A percentile compares a stretch with the other conserved stretches of the same genome.
phyloP scores from a whole-genome alignment of 2,329 filamentous ascomycete genomes.

The Diaporthe aspalathi region DNA sequence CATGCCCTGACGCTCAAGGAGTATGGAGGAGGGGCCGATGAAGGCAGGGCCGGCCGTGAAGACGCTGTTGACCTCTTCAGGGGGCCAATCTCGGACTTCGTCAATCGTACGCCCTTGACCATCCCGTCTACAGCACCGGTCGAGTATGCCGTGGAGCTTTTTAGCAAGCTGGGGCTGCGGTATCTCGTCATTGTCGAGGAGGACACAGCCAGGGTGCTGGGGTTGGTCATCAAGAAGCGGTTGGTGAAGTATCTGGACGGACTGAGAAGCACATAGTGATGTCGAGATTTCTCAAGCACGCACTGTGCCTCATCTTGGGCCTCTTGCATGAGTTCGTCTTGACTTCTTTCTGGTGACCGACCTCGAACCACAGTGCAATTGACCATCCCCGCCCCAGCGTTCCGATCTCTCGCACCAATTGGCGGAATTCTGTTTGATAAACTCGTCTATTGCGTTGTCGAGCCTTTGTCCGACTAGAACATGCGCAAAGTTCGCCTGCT shows the following conservation, averaged over 20 bases:
- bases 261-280: neutral
- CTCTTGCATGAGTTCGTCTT: neutral
- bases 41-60: slow-evolving; percentile 40
- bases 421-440: neutral
- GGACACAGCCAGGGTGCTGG: slow-evolving; percentile 60
- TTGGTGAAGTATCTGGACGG: slow-evolving; percentile 63
- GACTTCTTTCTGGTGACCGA: neutral
- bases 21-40: slow-evolving; percentile 34
- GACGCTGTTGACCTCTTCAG: slow-evolving; percentile 47
- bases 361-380: too few species aligned
- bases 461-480: slow-evolving; percentile 20
- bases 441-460: slow-evolving; percentile 18
- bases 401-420: neutral
- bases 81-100: slow-evolving; percentile 56
- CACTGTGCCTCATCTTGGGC: neutral
- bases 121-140: slow-evolving; percentile 64
- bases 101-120: slow-evolving; percentile 65
- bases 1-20: slow-evolving; percentile 55
- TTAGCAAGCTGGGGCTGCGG: slow-evolving; percentile 66
- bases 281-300: neutral
- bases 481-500: slow-evolving; percentile 41
- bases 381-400: neutral
- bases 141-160: slow-evolving; percentile 70
- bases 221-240: slow-evolving; percentile 69
- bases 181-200: slow-evolving; percentile 65